Evolutionary conservation across 352 stramenopile genomes (phyloP).

Genomic region (Achlya hypogyna): DNA sequence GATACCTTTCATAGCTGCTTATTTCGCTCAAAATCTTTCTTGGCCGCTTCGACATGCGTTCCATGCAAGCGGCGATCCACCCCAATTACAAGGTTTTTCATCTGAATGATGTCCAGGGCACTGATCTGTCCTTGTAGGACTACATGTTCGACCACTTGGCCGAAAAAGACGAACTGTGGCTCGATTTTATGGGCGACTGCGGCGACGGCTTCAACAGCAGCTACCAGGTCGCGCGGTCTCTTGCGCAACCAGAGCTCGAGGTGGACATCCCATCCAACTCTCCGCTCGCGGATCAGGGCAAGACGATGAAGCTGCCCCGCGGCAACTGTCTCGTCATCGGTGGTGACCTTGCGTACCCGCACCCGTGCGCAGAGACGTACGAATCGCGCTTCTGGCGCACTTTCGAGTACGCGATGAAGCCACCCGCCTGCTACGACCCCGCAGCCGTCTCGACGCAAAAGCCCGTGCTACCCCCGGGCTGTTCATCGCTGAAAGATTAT

Average conservation of each 20-base stretch:
- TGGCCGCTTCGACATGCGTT: conserved; percentile 78
- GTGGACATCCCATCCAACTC: conserved; percentile 38
- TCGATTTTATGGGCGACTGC: conserved; percentile 92
- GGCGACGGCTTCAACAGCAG: conserved; percentile 91
- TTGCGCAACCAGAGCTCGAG: conserved; percentile 82
- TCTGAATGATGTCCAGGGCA: conserved; percentile 9
- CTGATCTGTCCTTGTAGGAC: conserved; percentile 28
- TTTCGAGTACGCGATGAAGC: conserved; percentile 92
- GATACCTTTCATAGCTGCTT: conserved; percentile 37
- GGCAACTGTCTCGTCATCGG: conserved; percentile 86
- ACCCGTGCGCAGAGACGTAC: conserved; percentile 80
- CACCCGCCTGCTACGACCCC: conserved; percentile 76
- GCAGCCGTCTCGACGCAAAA: conserved; percentile 82
- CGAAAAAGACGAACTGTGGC: conserved; percentile 76
- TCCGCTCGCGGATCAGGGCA: conserved; percentile 23
- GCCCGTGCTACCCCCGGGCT: conserved; percentile 39
- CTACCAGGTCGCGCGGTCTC: conserved; percentile 86
- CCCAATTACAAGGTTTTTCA: conserved; percentile 28
- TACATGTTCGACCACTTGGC: conserved; percentile 80
- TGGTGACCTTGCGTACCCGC: conserved; percentile 89
- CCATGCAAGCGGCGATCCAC: conserved; percentile 83
- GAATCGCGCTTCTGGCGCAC: conserved; percentile 85
- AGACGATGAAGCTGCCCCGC: conserved; percentile 47
- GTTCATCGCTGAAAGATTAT: conserved; percentile 46
- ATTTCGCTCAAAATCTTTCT: conserved; percentile 92